These are phyloP conservation scores for Trypanosoma grayi DNA, from an alignment of 208 protist genomes.

Conservation along the genomic window DNA sequence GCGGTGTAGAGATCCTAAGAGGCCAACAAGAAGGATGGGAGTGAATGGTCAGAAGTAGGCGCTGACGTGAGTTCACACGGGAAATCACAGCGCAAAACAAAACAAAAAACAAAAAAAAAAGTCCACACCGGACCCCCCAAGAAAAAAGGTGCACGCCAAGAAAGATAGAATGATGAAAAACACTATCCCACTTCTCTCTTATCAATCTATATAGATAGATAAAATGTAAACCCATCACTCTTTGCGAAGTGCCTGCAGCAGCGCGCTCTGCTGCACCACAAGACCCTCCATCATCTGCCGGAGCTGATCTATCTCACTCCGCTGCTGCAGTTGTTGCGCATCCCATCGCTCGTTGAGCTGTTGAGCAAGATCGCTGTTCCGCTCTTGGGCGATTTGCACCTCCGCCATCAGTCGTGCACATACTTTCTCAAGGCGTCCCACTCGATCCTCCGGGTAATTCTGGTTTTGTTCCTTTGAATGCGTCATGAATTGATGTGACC, in stretches of 20 bases:
- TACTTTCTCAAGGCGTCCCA: conserved; percentile 56
- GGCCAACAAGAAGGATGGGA: no score
- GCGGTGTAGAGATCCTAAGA: no score
- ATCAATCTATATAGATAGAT: conserved; percentile 11
- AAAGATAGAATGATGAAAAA: background rate
- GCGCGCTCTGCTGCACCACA: conserved; percentile 31
- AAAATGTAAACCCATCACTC: conserved; percentile 2
- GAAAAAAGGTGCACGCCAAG: no score
- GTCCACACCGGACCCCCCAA: no score
- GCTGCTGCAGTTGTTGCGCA: conserved; percentile 26
- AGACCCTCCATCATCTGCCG: conserved; percentile 43
- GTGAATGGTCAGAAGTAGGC: no score
- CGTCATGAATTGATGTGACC: background rate
- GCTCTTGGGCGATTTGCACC: conserved; percentile 32
- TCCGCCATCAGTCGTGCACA: conserved; percentile 40
- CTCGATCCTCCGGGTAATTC: conserved; percentile 28
- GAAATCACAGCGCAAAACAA: background rate
- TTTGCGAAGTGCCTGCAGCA: conserved; percentile 27
- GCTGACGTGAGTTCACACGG: no score
- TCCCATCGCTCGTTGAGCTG: conserved; percentile 31
- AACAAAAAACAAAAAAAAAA: background rate
- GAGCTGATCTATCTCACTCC: conserved; percentile 43
- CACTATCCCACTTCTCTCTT: background rate
- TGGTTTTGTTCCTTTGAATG: background rate
- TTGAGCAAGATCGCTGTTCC: conserved; percentile 23